Conservation (phyloP, 2,329 filamentous ascomycete species). For the Aschersonia sp. region DNA sequence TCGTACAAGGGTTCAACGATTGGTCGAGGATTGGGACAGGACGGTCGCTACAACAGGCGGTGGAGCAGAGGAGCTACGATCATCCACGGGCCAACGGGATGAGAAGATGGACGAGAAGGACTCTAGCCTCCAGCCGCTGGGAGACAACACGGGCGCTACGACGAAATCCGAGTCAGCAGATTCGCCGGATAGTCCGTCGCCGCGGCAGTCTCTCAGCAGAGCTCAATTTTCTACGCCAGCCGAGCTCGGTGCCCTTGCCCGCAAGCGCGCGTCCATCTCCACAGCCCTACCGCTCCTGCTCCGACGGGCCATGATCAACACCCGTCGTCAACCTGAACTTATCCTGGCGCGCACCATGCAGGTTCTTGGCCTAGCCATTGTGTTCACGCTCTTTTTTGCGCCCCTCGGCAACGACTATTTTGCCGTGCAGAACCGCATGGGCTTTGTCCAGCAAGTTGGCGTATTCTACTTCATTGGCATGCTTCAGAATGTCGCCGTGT, state of each 20-base stretch:
- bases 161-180: too few species aligned
- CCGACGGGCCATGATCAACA: slow-evolving; percentile 53
- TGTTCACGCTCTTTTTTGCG: slow-evolving; percentile 56
- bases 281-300: slow-evolving; percentile 53
- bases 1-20: slow-evolving; percentile 41
- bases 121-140: too few species aligned
- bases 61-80: neutral
- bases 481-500: slow-evolving; percentile 65
- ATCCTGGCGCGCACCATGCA: slow-evolving; percentile 53
- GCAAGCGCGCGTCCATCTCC: slow-evolving; percentile 44
- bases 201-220: slow-evolving; percentile 14
- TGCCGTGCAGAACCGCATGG: slow-evolving; percentile 57
- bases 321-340: slow-evolving; percentile 49
- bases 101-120: too few species aligned
- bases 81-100: neutral
- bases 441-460: slow-evolving; percentile 57
- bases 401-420: slow-evolving; percentile 55
- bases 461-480: slow-evolving; percentile 64
- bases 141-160: too few species aligned
- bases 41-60: slow-evolving; percentile 4
- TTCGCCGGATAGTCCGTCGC: neutral
- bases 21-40: slow-evolving; percentile 45
- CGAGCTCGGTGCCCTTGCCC: slow-evolving; percentile 54
- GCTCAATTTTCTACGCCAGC: slow-evolving; percentile 47
- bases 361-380: slow-evolving; percentile 45